These are phyloP conservation scores for Leccinellum luteum DNA, from an alignment of 768 basidiomycete species.

Conservation along the genomic window DNA sequence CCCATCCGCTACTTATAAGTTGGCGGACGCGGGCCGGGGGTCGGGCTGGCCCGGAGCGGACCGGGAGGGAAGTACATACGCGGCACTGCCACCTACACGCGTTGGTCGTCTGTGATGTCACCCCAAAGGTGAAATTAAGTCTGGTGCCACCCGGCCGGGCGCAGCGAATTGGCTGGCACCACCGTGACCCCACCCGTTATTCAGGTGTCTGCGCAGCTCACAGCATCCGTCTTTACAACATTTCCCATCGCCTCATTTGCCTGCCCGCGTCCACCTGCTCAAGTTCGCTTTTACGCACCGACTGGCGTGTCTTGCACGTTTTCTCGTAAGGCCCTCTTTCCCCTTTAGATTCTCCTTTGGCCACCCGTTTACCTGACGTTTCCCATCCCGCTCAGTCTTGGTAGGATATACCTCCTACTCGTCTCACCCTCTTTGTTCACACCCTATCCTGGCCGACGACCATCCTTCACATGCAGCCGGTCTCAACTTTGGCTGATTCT, in stretches of 20 bases:
- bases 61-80: not conserved
- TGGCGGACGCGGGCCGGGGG: constrained; percentile 2
- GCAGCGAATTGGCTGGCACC: not conserved
- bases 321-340: constrained; percentile 29
- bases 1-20: not conserved
- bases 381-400: constrained; percentile 30
- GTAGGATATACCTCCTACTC: constrained; percentile 25
- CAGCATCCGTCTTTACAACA: constrained; percentile 1
- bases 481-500: constrained; percentile 37
- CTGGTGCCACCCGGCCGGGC: not conserved
- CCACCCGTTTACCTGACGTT: constrained; percentile 40
- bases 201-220: constrained; percentile 10
- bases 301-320: constrained; percentile 34
- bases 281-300: constrained; percentile 14
- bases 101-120: constrained; percentile 28
- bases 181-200: not conserved
- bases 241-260: constrained; percentile 2
- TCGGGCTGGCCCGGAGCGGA: not conserved
- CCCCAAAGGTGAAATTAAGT: constrained; percentile 11
- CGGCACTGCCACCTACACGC: constrained; percentile 25
- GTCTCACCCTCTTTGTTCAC: constrained; percentile 20
- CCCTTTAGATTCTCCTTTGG: constrained; percentile 28
- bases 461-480: constrained; percentile 32
- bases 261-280: constrained; percentile 10
- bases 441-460: constrained; percentile 22